A percentile compares a stretch with the other conserved stretches of the same genome.
phyloP scores from a whole-genome alignment of 179 eudicot genomes.

The Beta lomatogona region DNA sequence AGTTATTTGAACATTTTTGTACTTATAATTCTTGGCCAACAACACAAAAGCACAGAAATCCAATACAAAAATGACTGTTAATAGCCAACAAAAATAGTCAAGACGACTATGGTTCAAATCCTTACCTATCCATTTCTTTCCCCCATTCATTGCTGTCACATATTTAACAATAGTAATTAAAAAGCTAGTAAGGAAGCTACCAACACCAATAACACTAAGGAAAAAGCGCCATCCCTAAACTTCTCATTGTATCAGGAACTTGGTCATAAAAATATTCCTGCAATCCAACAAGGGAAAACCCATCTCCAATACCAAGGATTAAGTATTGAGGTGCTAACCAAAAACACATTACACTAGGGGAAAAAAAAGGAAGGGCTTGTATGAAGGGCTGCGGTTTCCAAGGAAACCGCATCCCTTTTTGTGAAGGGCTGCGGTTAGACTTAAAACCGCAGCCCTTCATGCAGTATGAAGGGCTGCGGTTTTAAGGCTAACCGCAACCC shows the following conservation, averaged over 20 bases:
- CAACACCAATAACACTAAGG: conserved; percentile 63
- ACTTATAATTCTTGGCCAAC: conserved; percentile 45
- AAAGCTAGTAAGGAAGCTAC: conserved; percentile 58
- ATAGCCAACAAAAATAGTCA: conserved; percentile 62
- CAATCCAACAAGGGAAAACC: conserved; percentile 61
- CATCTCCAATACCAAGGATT: conserved; percentile 58
- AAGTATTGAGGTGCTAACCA: conserved; percentile 67
- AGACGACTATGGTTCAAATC: conserved; percentile 47
- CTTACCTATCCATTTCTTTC: conserved; percentile 60
- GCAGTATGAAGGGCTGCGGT: too few relatives aligned
- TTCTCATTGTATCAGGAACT: conserved; percentile 64
- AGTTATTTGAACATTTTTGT: conserved; percentile 33
- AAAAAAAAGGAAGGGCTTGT: too few relatives aligned
- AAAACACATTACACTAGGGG: too few relatives aligned
- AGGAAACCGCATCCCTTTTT: too few relatives aligned
- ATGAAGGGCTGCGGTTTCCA: too few relatives aligned
- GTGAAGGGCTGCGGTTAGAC: too few relatives aligned
- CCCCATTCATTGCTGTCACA: conserved; percentile 38
- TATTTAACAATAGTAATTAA: conserved; percentile 41
- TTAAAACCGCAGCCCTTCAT: too few relatives aligned
- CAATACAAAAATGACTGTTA: conserved; percentile 41
- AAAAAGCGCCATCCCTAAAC: conserved; percentile 60
- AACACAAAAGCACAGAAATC: conserved; percentile 41
- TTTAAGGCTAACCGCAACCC: too few relatives aligned
- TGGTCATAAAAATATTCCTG: conserved; percentile 73